Conservation (phyloP, 495 filamentous ascomycete species). For the Cercophora samala region DNA sequence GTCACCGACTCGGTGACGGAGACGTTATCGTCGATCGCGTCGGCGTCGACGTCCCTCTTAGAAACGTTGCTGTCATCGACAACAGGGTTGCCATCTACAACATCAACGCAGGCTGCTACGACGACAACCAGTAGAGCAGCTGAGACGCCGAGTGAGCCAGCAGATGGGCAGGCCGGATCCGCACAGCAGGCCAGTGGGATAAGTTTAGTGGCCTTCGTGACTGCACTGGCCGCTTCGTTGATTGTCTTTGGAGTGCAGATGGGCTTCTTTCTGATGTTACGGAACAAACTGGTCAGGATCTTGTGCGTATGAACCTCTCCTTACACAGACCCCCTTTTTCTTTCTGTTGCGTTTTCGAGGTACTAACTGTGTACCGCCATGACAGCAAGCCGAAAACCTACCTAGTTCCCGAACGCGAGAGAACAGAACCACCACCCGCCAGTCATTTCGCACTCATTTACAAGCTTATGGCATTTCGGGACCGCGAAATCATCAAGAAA, state of each 20-base stretch:
- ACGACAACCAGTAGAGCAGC: neutral
- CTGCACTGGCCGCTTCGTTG: constrained; percentile 68
- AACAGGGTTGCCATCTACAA: neutral
- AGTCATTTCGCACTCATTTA: constrained; percentile 67
- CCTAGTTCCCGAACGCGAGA: constrained; percentile 83
- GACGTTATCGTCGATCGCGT: constrained; percentile 8
- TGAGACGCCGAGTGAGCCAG: neutral
- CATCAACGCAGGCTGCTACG: constrained; percentile 7
- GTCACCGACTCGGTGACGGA: constrained; percentile 12
- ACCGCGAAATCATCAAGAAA: constrained; percentile 89
- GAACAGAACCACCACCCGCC: constrained; percentile 66
- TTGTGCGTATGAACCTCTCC: constrained; percentile 59
- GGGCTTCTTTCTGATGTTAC: constrained; percentile 70
- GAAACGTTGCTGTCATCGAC: neutral
- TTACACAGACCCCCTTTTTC: neutral
- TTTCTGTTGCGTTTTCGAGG: constrained; percentile 12
- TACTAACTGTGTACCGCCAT: constrained; percentile 5
- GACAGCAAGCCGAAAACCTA: constrained; percentile 80
- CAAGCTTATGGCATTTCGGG: constrained; percentile 70
- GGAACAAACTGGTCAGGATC: constrained; percentile 75
- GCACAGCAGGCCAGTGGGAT: constrained; percentile 50
- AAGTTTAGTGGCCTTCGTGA: constrained; percentile 63
- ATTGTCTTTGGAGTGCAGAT: constrained; percentile 76
- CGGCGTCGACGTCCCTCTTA: constrained; percentile 2
- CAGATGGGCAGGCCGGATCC: constrained; percentile 24